Evolutionary conservation across 2,329 filamentous ascomycete species (phyloP), one percentile per base, ranked within the genome.

Genomic region (Lachnellula cervina): DNA sequence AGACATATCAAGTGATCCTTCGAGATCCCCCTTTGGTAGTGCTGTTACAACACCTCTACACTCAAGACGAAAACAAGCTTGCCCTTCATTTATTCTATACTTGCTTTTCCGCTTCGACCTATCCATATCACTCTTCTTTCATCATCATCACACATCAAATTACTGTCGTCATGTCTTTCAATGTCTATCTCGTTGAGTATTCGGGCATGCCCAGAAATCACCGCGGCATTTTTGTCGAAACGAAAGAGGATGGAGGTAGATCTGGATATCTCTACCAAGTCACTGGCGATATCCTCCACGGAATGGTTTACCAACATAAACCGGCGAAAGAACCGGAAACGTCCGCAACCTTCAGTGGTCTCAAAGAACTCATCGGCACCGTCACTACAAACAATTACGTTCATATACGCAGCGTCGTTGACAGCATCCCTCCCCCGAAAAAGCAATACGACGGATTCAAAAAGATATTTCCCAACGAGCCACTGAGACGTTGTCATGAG

Each of bases 231-330:
- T 58, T 58, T 23, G 37, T 58, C 19, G 52, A 58, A 16, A 55
- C 52, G 7, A 17, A 52, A 35, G 48, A 52, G 34, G 17, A 32
- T 2, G 56, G 56, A 19, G 34, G 13, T 21, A 48, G 51, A 14
- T 38, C 32, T 28, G 52, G 56, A 14, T 51, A 51, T 52, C 34
- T 58, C 16, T 58, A 49, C 38, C 48, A 58, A 51, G 52, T 55
- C 28, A 47, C 28, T 11, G 47, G 56, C 14, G 43, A 55, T 25
- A 58, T 58, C 25, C 48, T 52, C 9, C 48, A 58, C 14, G 52
- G 56, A 35, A 58, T 55, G 52, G 21, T 47, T 4, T 34, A 58
- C 51, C 16, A 17, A 9, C 48, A 55, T 44, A 58, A 55, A 58
- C 21, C 3, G 35, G 43, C 44, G 9, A 43, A 45, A 40, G 32